Percentiles rank a stretch among this genome's conserved stretches.
Conservation (phyloP, 805 yeast genomes). For the Metschnikowia kofuensis region DNA sequence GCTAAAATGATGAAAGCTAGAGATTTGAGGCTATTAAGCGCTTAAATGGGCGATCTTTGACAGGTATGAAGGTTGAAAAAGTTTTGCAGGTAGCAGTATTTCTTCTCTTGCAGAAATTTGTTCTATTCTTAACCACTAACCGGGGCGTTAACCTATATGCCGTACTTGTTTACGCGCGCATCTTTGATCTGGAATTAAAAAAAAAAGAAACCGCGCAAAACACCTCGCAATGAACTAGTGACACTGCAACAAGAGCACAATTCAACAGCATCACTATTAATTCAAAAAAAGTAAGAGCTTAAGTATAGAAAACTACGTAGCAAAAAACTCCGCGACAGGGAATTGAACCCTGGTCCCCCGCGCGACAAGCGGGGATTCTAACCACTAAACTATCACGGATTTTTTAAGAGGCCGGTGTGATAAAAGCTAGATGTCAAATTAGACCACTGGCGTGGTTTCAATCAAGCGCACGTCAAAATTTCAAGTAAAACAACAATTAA, state of each 20-base stretch:
- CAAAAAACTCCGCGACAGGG: conserved; percentile 21
- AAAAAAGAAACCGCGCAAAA: background rate
- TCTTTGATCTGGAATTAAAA: background rate
- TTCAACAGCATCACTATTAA: conserved; percentile 16
- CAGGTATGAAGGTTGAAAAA: too few species aligned
- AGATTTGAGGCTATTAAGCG: background rate
- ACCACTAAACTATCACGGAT: conserved; percentile 23
- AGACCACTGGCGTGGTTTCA: too few species aligned
- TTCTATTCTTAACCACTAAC: background rate
- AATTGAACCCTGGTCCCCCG: conserved; percentile 23
- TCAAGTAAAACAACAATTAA: too few species aligned
- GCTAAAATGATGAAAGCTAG: background rate
- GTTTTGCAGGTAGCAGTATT: background rate
- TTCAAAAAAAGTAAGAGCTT: background rate
- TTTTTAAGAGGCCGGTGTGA: too few species aligned
- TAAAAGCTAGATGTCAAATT: too few species aligned
- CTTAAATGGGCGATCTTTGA: too few species aligned
- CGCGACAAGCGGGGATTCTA: conserved; percentile 24
- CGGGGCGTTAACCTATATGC: background rate
- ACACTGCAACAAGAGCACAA: conserved; percentile 8
- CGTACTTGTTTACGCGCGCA: conserved; percentile 2
- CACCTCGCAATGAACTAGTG: background rate
- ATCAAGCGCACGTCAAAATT: too few species aligned
- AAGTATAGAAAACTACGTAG: background rate
- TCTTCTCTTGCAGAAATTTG: background rate